Base-by-base conservation (phyloP, 116 monocot genomes). In the Dioscorea cayenensis region DNA sequence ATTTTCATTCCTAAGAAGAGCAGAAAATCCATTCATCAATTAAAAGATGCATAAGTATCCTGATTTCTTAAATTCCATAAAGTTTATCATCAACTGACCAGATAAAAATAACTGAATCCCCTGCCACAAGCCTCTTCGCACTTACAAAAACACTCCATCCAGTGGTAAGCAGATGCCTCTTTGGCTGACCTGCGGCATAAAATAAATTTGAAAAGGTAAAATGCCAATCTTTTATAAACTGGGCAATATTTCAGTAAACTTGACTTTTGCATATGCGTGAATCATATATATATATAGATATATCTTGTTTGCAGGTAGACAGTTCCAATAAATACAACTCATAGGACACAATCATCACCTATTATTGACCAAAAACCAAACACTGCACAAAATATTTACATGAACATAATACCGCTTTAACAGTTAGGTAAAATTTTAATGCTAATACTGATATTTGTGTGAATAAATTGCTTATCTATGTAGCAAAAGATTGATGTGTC, bases 91-190 rank as follows among this genome's bases (percentile, higher is more conserved):
- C 36, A 65, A 14, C 66, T 51, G 73, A 94, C 90, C 86, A 90
- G 77, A 94, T 90, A 83, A 94, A 88, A 52, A 88, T 76, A 29
- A 94, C 88, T 22, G 90, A 85, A 78, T 94, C 88, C 37, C 94
- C 94, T 14, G 88, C 90, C 66, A 89, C 89, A 77, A 93, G 92
- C 71, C 89, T 89, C 66, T 93, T 93, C 43, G 92, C 89, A 71
- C 92, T 93, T 63, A 93, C 89, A 81, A 93, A 93, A 29, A 93
- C 83, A 65, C 92, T 93, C 92, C 92, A 93, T n/a, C 92, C 92
- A 62, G 92, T 93, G n/a, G 92, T 93, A 8, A 93, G 83, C 72
- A 93, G 89, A 81, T 93, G 92, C 59, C 92, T 80, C 63, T 93
- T 93, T 16, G 92, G 92, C 76, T 91, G 91, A 73, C 91, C 91